These are phyloP conservation scores for Fusarium sterilihyphosum DNA, from an alignment of 2,329 filamentous ascomycete species.

Conservation along the genomic window DNA sequence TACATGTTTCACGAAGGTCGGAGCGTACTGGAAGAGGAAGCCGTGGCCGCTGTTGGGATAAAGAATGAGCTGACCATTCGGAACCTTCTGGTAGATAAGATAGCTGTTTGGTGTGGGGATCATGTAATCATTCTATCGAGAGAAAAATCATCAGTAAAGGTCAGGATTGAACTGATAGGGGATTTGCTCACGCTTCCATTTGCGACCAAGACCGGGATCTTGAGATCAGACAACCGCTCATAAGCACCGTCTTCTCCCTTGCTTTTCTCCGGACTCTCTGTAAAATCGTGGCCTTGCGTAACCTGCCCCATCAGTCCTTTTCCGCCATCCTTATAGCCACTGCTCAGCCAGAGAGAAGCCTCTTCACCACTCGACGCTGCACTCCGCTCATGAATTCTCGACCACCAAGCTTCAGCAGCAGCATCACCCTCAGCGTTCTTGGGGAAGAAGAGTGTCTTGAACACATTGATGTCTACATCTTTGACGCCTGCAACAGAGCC, in stretches of 20 bases:
- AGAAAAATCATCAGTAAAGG: rapidly evolving
- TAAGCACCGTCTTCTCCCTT: background rate
- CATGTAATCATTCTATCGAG: background rate
- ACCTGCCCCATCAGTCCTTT: background rate
- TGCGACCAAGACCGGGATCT: background rate
- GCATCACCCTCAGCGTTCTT: background rate
- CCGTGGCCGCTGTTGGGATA: slow-evolving; percentile 11
- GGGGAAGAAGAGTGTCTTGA: slow-evolving; percentile 7
- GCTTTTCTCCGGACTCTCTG: background rate
- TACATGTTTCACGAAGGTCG: background rate
- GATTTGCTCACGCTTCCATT: slow-evolving; percentile 3
- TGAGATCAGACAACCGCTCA: background rate
- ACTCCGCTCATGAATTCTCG: background rate
- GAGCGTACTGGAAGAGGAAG: slow-evolving; percentile 9
- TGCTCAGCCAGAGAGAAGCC: background rate
- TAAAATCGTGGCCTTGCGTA: background rate
- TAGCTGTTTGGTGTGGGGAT: slow-evolving; percentile 14
- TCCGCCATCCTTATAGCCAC: background rate
- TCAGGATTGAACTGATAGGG: rapidly evolving
- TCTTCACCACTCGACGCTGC: background rate
- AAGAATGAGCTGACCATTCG: slow-evolving; percentile 1
- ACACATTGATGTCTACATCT: background rate
- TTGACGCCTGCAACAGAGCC: background rate
- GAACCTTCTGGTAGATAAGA: background rate
- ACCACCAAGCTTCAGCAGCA: slow-evolving; percentile 6